These are phyloP conservation scores for Sugiyamaella mastotermitis DNA, from an alignment of 805 yeast genomes.

Conservation along the genomic window DNA sequence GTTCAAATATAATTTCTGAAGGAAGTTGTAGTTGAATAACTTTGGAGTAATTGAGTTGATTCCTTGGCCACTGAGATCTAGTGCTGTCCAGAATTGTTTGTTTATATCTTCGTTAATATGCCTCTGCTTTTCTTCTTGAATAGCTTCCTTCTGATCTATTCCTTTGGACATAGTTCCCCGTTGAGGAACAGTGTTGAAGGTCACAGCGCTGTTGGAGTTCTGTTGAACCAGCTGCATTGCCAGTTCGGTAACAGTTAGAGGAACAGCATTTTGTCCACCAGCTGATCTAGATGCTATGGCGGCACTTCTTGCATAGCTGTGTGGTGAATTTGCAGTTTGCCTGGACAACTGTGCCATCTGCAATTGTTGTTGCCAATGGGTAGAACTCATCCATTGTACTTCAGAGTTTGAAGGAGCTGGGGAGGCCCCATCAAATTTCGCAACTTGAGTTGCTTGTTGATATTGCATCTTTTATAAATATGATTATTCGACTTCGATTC, in stretches of 20 bases:
- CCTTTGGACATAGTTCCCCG: slow-evolving; percentile 22
- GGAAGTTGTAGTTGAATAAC: slow-evolving; percentile 72
- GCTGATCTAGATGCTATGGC: slow-evolving; percentile 54
- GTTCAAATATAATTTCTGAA: slow-evolving; percentile 80
- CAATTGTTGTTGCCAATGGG: slow-evolving; percentile 69
- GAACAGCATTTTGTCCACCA: slow-evolving; percentile 21
- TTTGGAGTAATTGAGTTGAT: slow-evolving; percentile 63
- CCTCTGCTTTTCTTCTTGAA: slow-evolving; percentile 37
- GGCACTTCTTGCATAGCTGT: slow-evolving; percentile 77
- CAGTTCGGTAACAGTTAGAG: slow-evolving; percentile 32
- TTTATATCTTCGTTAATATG: slow-evolving; percentile 33
- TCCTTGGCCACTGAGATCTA: slow-evolving; percentile 89
- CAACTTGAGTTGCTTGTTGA: no score
- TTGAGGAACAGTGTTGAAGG: slow-evolving; percentile 12
- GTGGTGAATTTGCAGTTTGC: slow-evolving; percentile 55
- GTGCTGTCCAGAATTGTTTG: slow-evolving; percentile 88
- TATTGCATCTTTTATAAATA: no score
- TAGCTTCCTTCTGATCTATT: slow-evolving; percentile 26
- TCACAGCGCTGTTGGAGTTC: slow-evolving; percentile 13
- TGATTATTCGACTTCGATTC: no score
- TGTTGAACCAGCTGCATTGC: slow-evolving; percentile 33
- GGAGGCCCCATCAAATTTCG: no score
- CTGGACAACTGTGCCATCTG: slow-evolving; percentile 70
- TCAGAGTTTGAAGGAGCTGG: no score
- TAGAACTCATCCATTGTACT: slow-evolving; percentile 6